Evolutionary conservation across 306 rosid species (phyloP).

Genomic region (Acmispon strigosus): DNA sequence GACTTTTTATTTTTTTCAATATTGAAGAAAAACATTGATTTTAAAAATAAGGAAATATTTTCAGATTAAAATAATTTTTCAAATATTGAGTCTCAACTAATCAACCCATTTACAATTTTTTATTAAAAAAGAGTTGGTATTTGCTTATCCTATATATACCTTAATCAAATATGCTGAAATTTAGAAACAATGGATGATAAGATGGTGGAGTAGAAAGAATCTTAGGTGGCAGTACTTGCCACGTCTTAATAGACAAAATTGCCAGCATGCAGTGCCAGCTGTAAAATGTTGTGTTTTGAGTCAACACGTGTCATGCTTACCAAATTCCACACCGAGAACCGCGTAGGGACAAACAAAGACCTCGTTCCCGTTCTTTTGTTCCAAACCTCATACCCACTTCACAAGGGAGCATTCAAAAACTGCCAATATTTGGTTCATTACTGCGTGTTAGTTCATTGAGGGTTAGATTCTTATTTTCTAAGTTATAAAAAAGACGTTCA

Average conservation of each 20-base stretch:
- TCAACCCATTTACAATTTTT: background rate
- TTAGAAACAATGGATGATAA: background rate
- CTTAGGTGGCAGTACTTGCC: conserved; percentile 23
- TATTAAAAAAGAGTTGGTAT: background rate
- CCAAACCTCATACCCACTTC: background rate
- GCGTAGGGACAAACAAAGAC: background rate
- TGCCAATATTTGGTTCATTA: background rate
- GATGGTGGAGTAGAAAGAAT: background rate
- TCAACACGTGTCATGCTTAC: conserved; percentile 23
- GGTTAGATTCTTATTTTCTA: too few relatives aligned
- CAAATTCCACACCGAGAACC: background rate
- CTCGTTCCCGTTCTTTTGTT: background rate
- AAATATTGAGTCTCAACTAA: background rate
- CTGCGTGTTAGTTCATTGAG: too few relatives aligned
- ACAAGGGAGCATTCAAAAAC: background rate
- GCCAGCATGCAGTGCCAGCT: conserved; percentile 50
- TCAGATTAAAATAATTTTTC: background rate
- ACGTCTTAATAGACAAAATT: conserved; percentile 31
- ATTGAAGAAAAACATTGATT: background rate
- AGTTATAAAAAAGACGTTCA: too few relatives aligned
- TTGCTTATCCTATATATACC: too few relatives aligned
- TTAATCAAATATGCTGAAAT: too few relatives aligned
- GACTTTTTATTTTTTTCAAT: background rate
- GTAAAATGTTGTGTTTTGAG: background rate
- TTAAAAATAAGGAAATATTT: background rate